A percentile compares a stretch with the other conserved stretches of the same genome.
Evolutionary conservation across 164 flowering plant genomes (phyloP).

Genomic region (Stephania yunnanensis): DNA sequence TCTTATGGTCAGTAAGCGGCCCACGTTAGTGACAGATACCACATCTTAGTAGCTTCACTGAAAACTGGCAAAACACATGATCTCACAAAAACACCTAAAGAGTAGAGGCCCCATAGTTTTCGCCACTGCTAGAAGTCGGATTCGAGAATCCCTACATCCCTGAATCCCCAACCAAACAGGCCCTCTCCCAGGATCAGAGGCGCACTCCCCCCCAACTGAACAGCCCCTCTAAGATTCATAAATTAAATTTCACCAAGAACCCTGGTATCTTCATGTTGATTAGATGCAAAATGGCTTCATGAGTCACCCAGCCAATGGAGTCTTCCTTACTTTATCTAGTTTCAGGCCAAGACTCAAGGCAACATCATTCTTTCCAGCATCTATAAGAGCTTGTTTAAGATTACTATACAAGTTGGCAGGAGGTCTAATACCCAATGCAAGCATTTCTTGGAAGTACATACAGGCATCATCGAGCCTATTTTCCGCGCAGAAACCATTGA

Average conservation of each 20-base stretch:
- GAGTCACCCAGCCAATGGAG: conserved; percentile 33
- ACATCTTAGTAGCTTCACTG: not conserved
- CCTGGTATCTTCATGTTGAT: not conserved
- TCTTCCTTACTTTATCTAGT: conserved; percentile 51
- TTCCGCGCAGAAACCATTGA: conserved; percentile 51
- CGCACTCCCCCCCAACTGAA: too few species aligned
- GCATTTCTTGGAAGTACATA: conserved; percentile 68
- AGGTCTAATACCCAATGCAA: conserved; percentile 76
- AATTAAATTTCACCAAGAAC: too few species aligned
- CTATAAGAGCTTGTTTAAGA: conserved; percentile 61
- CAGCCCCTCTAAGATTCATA: too few species aligned
- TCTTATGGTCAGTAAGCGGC: not conserved
- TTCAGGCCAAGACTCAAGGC: conserved; percentile 37
- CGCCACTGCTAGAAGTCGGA: too few species aligned
- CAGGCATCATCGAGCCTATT: conserved; percentile 67
- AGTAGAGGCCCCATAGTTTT: too few species aligned
- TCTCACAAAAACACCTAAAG: not conserved
- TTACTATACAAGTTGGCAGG: conserved; percentile 55
- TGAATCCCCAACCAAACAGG: too few species aligned
- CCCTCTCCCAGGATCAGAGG: too few species aligned
- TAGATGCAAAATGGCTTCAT: not conserved
- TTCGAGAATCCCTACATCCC: too few species aligned
- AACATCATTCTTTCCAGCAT: conserved; percentile 52
- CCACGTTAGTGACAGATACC: not conserved
- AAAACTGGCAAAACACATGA: not conserved